Percentiles rank a stretch among this genome's conserved stretches.
These are phyloP conservation scores for Fusarium keratoplasticum DNA, from an alignment of 2,329 filamentous ascomycete species.

Conservation along the genomic window DNA sequence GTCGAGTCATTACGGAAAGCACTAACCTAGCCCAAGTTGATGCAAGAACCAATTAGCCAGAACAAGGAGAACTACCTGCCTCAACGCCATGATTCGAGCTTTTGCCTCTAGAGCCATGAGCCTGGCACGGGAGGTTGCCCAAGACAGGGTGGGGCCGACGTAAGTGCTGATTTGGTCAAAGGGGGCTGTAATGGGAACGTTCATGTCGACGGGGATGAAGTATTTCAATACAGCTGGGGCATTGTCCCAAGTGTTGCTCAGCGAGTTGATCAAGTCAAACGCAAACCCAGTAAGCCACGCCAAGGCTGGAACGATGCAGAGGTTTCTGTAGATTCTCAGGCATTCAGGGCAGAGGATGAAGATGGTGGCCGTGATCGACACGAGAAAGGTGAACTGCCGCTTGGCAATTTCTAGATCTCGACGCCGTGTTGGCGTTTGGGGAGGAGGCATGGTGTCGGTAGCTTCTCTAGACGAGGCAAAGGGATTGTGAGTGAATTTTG, in stretches of 20 bases:
- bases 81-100: not conserved
- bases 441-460: slow-evolving; percentile 1
- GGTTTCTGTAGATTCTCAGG: slow-evolving; percentile 20
- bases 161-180: slow-evolving; percentile 11
- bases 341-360: slow-evolving; percentile 19
- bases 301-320: slow-evolving; percentile 12
- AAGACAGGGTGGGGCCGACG: not conserved
- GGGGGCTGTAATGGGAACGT: not conserved
- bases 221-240: slow-evolving; percentile 20
- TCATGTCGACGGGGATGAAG: slow-evolving; percentile 3
- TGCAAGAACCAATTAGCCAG: slow-evolving; percentile 1
- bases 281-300: slow-evolving; percentile 13
- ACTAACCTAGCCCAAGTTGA: slow-evolving; percentile 1
- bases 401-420: slow-evolving; percentile 16
- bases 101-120: not conserved
- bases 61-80: not conserved
- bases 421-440: not conserved
- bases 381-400: slow-evolving; percentile 18
- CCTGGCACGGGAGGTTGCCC: not conserved
- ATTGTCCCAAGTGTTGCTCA: slow-evolving; percentile 24
- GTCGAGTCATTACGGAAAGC: fast-evolving
- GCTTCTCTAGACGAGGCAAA: not conserved
- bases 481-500: not conserved
- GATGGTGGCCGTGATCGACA: slow-evolving; percentile 6
- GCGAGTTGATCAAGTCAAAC: slow-evolving; percentile 11